These are phyloP conservation scores for Phaeoacremonium minimum DNA, from an alignment of 2,329 filamentous ascomycete species.

Conservation along the genomic window DNA sequence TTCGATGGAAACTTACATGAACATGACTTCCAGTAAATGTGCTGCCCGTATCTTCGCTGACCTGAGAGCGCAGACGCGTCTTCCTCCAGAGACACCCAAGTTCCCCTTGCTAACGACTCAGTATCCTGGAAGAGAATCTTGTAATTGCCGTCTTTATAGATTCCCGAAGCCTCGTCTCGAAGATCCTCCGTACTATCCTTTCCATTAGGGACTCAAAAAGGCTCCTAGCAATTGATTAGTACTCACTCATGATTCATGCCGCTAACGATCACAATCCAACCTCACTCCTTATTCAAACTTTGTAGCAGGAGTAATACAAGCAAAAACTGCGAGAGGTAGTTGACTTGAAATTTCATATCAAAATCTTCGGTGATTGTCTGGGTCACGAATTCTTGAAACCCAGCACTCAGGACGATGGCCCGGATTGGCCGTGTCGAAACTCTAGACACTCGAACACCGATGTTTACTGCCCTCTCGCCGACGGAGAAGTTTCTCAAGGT, in stretches of 20 bases:
- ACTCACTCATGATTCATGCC: constrained; percentile 9
- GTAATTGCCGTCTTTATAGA: constrained; percentile 17
- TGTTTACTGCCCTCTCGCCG: constrained; percentile 16
- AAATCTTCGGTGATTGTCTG: constrained; percentile 12
- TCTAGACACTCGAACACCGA: constrained; percentile 21
- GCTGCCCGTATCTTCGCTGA: constrained; percentile 24
- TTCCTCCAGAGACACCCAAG: constrained; percentile 16
- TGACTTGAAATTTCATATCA: constrained; percentile 15
- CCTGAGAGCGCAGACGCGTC: constrained; percentile 15
- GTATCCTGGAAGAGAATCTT: constrained; percentile 16
- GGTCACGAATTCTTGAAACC: constrained; percentile 14
- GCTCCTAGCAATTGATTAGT: neutral
- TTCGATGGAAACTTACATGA: constrained; percentile 17
- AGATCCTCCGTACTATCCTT: neutral
- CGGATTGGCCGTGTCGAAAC: constrained; percentile 31
- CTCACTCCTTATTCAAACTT: constrained; percentile 14
- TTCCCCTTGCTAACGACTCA: constrained; percentile 18
- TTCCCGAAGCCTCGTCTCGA: constrained; percentile 2
- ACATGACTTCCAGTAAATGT: constrained; percentile 25
- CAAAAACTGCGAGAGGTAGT: constrained; percentile 21
- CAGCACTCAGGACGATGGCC: constrained; percentile 30
- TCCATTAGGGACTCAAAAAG: too few species aligned
- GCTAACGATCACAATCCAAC: constrained; percentile 14
- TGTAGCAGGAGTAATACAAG: constrained; percentile 14
- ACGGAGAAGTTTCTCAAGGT: constrained; percentile 23